Percentiles rank a stretch among this genome's conserved stretches.
Evolutionary conservation across 2,329 filamentous ascomycete species (phyloP).

Genomic region (Botryotinia calthae): DNA sequence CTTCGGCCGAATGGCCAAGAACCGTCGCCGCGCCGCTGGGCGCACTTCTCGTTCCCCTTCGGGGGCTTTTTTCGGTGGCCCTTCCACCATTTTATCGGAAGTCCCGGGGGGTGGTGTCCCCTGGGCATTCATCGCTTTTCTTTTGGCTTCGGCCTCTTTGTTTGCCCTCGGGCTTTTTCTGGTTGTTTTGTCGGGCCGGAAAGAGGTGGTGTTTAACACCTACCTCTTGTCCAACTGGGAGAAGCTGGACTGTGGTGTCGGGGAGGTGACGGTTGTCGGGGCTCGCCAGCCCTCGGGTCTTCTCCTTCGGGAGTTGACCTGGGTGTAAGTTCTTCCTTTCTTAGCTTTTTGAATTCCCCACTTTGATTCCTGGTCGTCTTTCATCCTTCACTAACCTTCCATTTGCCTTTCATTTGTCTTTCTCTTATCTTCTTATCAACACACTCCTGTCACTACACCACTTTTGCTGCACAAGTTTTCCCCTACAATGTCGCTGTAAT

Average conservation of each 20-base stretch:
- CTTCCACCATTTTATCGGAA: background rate
- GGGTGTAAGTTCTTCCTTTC: background rate
- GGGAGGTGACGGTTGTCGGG: background rate
- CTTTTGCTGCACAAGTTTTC: too few relatives aligned
- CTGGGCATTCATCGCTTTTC: slow-evolving; percentile 7
- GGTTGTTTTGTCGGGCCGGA: background rate
- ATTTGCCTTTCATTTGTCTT: background rate
- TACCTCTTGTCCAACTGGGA: background rate
- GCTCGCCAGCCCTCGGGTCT: background rate
- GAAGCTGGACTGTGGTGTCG: background rate
- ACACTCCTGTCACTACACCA: too few relatives aligned
- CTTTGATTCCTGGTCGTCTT: background rate
- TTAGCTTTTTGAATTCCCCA: background rate
- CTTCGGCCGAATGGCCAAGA: background rate
- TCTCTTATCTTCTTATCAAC: too few relatives aligned
- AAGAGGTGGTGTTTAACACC: background rate
- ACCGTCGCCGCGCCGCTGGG: background rate
- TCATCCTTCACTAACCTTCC: background rate
- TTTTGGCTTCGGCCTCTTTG: background rate
- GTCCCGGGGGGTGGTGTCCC: background rate
- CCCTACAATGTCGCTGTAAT: too few relatives aligned
- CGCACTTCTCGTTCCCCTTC: background rate
- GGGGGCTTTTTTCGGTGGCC: background rate
- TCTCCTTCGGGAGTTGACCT: background rate
- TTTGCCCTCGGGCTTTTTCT: background rate